Evolutionary conservation across 2,329 filamentous ascomycete species (phyloP), one percentile per base, ranked within the genome.

Genomic region (Diaporthe batatas): DNA sequence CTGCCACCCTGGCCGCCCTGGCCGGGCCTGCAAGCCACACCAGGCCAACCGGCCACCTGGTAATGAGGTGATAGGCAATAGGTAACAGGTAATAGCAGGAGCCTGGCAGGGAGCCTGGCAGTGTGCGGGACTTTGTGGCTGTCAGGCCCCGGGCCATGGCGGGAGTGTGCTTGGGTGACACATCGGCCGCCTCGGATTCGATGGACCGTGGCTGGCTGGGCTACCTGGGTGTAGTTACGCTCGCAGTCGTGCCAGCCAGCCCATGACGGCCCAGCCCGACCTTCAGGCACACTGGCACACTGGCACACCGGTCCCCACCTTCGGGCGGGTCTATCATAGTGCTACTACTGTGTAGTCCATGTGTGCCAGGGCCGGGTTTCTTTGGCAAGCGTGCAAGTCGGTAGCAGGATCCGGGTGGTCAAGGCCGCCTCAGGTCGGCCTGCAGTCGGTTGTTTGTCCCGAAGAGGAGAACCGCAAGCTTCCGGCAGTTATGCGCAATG

Each of bases 121-220:
- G 29, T 2, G 2, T 29, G 29, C 5, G 2, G 5, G 29, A 5
- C 29, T 29, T 2, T 29, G 2, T 3, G 29, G 29, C 29, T 29
- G 29, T 42, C 39, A 14, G 39, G n/a, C n/a, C n/a, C n/a, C n/a
- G n/a, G n/a, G n/a, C n/a, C n/a, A n/a, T n/a, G n/a, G 12, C n/a
- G n/a, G 32, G 32, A n/a, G 11, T 67, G 62, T 67, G 62, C 53
- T 67, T 67, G 53, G 62, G 62, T 67, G 62, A 67, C 62, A 67
- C 62, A 67, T 67, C 62, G 47, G 47, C 10, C 62, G 62, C 62
- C n/a, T 65, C 62, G 62, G 44, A 51, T 51, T 65, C 62, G 44
- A 65, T 53, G 44, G 44, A 14, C 62, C 62, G 42, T 32, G 7
- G 62, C 62, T 65, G 29, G 44, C 39, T 42, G 39, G 39, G 39